A percentile compares a stretch with the other conserved stretches of the same genome.
phyloP scores from a whole-genome alignment of 1,284 basidiomycete species.

The Rhodofomes roseus region DNA sequence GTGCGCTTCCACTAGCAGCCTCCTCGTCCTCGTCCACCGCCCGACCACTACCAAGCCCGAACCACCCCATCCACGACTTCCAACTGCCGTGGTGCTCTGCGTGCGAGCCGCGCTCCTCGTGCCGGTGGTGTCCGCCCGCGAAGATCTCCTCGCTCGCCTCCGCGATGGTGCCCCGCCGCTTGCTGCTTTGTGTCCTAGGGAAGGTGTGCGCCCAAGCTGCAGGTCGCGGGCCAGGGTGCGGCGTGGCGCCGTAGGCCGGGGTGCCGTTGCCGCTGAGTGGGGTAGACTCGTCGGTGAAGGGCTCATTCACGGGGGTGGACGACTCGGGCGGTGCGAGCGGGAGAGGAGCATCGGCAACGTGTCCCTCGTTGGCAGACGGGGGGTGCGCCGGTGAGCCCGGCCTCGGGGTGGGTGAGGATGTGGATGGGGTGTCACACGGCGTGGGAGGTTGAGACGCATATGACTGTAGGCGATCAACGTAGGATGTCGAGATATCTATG shows the following conservation, averaged over 20 bases:
- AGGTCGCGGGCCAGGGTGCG: neutral
- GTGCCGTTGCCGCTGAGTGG: neutral
- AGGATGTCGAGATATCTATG: slow-evolving; percentile 66
- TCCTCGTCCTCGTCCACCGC: slow-evolving; percentile 3
- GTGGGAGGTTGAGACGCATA: slow-evolving; percentile 52
- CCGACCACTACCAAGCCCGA: slow-evolving; percentile 7
- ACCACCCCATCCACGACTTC: slow-evolving; percentile 15
- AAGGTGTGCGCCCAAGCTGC: slow-evolving; percentile 5
- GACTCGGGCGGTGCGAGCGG: slow-evolving; percentile 14
- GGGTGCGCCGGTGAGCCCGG: neutral
- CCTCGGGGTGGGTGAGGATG: neutral
- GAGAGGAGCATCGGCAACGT: slow-evolving; percentile 9
- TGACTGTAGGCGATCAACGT: slow-evolving; percentile 64
- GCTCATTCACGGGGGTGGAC: neutral
- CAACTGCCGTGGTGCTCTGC: slow-evolving; percentile 32
- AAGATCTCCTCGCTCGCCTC: slow-evolving; percentile 20
- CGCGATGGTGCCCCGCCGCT: neutral
- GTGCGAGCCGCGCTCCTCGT: slow-evolving; percentile 36
- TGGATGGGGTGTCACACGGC: slow-evolving; percentile 19
- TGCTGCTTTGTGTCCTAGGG: slow-evolving; percentile 1
- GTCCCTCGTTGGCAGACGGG: neutral
- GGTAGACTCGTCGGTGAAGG: slow-evolving; percentile 3
- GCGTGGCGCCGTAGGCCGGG: neutral
- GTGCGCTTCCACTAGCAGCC: neutral
- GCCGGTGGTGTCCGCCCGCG: slow-evolving; percentile 39